Base-by-base conservation (phyloP, 805 yeast genomes). In the Candida lessepsii region DNA sequence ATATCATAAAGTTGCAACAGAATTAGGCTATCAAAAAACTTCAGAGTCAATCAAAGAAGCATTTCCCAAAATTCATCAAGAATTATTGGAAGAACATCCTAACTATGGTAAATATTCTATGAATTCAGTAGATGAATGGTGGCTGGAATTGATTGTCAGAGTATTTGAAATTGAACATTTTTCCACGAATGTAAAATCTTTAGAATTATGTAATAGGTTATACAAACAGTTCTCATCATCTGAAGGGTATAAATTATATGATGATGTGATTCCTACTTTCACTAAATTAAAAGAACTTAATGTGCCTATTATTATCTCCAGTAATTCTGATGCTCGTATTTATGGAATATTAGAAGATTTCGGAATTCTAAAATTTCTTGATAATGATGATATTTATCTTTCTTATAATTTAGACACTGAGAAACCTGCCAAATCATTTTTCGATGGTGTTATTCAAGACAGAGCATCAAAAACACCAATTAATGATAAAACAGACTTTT, bases 291-390 rank as follows among this genome's bases (percentile, higher is more conserved):
- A 56, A 29, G 47, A 51, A 4, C 49, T 54, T 9, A 67, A 62
- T 4, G 54, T 73, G 1, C 51, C 58, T 1, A 32, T 78, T 7
- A 69, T 76, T 1, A 67, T 78, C 3, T 63, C 78, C 7, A 76
- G 83, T 42, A 84, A 84, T 53, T 80, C 87, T 0, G 90, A 83
- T 56, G 71, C 75, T 2, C 51, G 80, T 11, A 74, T 76, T n/a
- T 53, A 63, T 21, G 51, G 54, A 4, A 57, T 81, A 3, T 45
- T 84, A 19, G 47, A 73, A 20, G 65, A 71, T 47, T 66, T 83
- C 32, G 74, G 69, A 0, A 46, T 82, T 14, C 46, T 50, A 15
- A 39, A 64, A 15, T 77, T 54, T 48, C 69, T 82, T 47, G 52
- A 60, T 8, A 49, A 53, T 2, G 50, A 57, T 9, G 52, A 57